Percentiles rank a stretch among this genome's conserved stretches.
Evolutionary conservation across 208 protist species (phyloP).

Genomic region (Hexamita inflata): DNA sequence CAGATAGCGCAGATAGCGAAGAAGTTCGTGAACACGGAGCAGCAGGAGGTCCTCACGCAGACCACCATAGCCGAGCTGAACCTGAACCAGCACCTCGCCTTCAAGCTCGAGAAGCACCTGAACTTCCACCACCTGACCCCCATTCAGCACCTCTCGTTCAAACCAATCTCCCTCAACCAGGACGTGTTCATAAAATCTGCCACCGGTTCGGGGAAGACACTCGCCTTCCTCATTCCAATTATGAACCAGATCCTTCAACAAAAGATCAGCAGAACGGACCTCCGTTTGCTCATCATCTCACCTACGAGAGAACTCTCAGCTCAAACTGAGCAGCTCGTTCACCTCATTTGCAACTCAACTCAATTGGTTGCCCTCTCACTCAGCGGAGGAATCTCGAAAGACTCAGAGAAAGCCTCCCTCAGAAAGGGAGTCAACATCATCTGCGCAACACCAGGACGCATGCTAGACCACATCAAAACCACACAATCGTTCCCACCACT

Average conservation of each 20-base stretch:
- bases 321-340: neutral
- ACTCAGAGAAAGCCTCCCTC: slow-evolving; percentile 1
- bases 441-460: neutral
- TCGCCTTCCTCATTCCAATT: neutral
- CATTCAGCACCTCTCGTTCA: too few species aligned
- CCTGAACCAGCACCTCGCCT: too few species aligned
- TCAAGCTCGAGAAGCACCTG: too few species aligned
- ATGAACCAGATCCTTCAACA: neutral
- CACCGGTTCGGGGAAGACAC: slow-evolving; percentile 20
- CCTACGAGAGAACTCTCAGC: slow-evolving; percentile 19
- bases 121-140: too few species aligned
- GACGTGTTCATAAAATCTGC: slow-evolving; percentile 2
- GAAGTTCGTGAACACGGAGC: too few species aligned
- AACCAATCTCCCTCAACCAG: too few species aligned
- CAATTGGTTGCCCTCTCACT: neutral
- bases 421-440: neutral
- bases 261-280: neutral
- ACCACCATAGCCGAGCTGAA: too few species aligned
- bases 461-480: neutral
- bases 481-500: neutral
- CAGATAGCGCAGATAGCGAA: too few species aligned
- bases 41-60: too few species aligned
- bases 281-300: neutral
- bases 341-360: neutral
- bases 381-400: neutral